These are phyloP conservation scores for Lactarius sanguifluus DNA, from an alignment of 768 basidiomycete genomes.

Conservation along the genomic window DNA sequence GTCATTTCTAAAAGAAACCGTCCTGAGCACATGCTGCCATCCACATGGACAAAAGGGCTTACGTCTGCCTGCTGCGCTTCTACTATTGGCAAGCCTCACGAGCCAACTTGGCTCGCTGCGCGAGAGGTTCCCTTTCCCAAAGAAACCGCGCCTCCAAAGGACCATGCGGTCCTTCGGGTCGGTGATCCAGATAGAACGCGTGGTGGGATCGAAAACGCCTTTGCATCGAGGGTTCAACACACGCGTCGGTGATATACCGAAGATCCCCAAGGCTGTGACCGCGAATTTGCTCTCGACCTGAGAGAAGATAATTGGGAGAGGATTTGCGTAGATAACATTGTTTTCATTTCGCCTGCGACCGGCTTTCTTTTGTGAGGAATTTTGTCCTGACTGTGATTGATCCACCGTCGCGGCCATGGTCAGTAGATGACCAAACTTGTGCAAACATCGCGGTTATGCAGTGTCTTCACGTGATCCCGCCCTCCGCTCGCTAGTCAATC, in stretches of 20 bases:
- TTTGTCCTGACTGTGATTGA: conserved; percentile 20
- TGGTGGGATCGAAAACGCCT: conserved; percentile 73
- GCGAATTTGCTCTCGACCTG: conserved; percentile 45
- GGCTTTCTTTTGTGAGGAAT: conserved; percentile 42
- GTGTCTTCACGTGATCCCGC: conserved; percentile 5
- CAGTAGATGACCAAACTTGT: conserved; percentile 26
- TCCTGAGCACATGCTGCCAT: not conserved
- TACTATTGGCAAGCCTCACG: conserved; percentile 68
- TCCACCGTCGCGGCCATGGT: conserved; percentile 41
- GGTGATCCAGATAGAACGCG: conserved; percentile 87
- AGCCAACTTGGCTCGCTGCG: conserved; percentile 96
- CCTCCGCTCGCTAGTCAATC: not conserved
- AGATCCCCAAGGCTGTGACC: conserved; percentile 45
- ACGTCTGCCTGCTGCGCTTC: conserved; percentile 57
- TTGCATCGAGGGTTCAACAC: conserved; percentile 71
- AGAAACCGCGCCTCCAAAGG: conserved; percentile 91
- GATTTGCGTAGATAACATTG: conserved; percentile 65
- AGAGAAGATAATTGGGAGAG: conserved; percentile 61
- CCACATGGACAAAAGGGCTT: conserved; percentile 34
- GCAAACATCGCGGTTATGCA: conserved; percentile 27
- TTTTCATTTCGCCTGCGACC: conserved; percentile 59
- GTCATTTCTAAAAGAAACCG: conserved; percentile 55
- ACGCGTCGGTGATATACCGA: conserved; percentile 49
- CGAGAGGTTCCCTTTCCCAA: conserved; percentile 94
- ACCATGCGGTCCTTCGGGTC: conserved; percentile 60